Evolutionary conservation across 441 rosid species (phyloP), one percentile per base, ranked within the genome.

Genomic region (Corymbia citriodora): DNA sequence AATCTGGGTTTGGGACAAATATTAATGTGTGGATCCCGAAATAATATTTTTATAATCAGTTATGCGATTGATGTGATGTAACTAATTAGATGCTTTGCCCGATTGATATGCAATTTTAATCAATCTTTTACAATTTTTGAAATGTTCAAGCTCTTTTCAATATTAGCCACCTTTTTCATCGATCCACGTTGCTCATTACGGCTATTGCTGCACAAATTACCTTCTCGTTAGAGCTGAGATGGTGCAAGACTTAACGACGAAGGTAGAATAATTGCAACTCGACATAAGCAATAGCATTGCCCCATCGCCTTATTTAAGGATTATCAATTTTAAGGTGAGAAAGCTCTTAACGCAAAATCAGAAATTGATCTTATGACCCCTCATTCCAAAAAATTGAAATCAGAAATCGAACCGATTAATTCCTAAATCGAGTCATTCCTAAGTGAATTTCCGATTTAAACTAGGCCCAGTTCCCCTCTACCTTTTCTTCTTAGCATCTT

Each of bases 381-480:
- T 45, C 6, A 0, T 40, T 45, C 52, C 18, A 23, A 74, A 74
- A 40, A 21, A 21, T 3, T 19, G 50, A 40, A 74, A 21, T 0
- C 14, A 6, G 7, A 21, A 74, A 21, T 21, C 3, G 1, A 45
- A 79, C 3, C 9, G 5, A 0, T 45, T 18, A 23, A 4, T 0
- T 79, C 52, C 10, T 23, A 79, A 23, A 45, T 2, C 6, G 2
- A 45, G 3, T 17, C 2, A 2, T 3, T 45, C 10, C 17, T 23
- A 79, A 2, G 5, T 7, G 16, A 17, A 17, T 79, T 40, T 21
- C 16, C 1, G 3, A 79, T 45, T 45, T 79, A 17, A 79, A 14
- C 9, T 0, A 40, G 83, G 29, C 10, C 27, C 10, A 0, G n/a
- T 45, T 74, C 16, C 10, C 17, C 83, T 7, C 50, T 11, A 6